These are phyloP conservation scores for Zasmidium angulare DNA, from an alignment of 2,329 filamentous ascomycete genomes.

Conservation along the genomic window DNA sequence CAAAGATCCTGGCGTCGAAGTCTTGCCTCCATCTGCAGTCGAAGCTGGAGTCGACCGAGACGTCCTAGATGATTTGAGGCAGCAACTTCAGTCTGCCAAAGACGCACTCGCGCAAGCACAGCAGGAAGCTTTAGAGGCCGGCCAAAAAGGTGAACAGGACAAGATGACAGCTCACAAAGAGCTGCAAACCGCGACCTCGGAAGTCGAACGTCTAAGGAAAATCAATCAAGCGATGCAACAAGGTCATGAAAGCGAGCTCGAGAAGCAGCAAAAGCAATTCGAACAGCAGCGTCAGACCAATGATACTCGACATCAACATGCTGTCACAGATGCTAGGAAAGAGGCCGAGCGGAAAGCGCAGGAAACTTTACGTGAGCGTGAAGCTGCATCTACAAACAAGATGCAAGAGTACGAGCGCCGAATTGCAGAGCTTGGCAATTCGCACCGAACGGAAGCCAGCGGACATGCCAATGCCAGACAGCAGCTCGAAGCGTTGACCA, in stretches of 20 bases:
- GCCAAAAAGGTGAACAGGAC: constrained; percentile 56
- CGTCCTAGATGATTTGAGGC: constrained; percentile 79
- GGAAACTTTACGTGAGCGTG: constrained; percentile 26
- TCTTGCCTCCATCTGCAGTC: constrained; percentile 76
- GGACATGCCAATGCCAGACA: constrained; percentile 29
- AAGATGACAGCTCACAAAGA: constrained; percentile 49
- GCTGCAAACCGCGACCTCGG: constrained; percentile 41
- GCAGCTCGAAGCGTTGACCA: constrained; percentile 35
- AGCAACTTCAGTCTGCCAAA: constrained; percentile 73
- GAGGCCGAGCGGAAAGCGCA: constrained; percentile 32
- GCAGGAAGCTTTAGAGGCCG: constrained; percentile 54
- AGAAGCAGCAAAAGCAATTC: constrained; percentile 51
- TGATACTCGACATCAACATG: constrained; percentile 37
- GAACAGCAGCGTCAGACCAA: constrained; percentile 33
- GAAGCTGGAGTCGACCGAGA: constrained; percentile 93
- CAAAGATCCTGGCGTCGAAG: constrained; percentile 83
- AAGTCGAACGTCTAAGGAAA: constrained; percentile 56
- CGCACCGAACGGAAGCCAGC: constrained; percentile 28
- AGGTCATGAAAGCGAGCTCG: constrained; percentile 60
- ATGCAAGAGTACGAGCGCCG: constrained; percentile 30
- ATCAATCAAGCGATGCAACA: constrained; percentile 70
- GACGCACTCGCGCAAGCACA: constrained; percentile 59
- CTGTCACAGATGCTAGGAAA: constrained; percentile 25
- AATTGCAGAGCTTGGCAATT: constrained; percentile 33
- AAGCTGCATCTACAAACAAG: constrained; percentile 26